Evolutionary conservation across 176 grass and related monocot species (phyloP), one percentile per base, ranked within the genome.

Genomic region (Saccharum spontaneum): DNA sequence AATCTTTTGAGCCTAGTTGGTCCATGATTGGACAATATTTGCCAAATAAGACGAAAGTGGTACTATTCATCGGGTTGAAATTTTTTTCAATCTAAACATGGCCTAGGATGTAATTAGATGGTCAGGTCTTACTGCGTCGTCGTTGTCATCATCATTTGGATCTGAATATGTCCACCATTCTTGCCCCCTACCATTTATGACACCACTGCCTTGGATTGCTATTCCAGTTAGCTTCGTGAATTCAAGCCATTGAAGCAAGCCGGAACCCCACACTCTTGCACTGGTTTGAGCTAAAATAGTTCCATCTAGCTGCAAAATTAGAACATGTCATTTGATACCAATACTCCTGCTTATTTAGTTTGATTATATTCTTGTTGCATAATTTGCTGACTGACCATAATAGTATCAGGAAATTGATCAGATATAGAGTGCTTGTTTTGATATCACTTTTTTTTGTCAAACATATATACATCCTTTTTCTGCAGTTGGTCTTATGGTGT

Each of bases 221-320:
- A 95, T 87, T 72, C 96, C 96, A 82, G 44, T 82, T 71, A 98
- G 82, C 70, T 98, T 98, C 0, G 96, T 95, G 79, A 98, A 98
- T 63, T 95, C 91, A 7, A 98, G 75, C 96, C 96, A 95, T 41
- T 95, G 93, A 64, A 98, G 88, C 78, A 94, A 79, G 63, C 93
- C 88, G 18, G 82, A 88, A 20, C 93, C 83, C 96, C 96, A 92
- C 12, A 23, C 45, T 61, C 87, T 90, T 41, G 89, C 77, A 85
- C 87, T 78, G 37, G 81, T 92, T 66, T 87, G 75, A 79, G 96
- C 96, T 77, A 87, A 85, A 36, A 98, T 90, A 73, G 77, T 95
- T 87, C 94, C 94, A 28, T 97, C 91, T 34, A 97, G 82, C 94
- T 97, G 87, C 15, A 89, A 13, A 85, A 80, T 30, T n/a, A 50